phyloP scores from a whole-genome alignment of 2,329 filamentous ascomycete genomes.

The Pseudonectria foliicola region DNA sequence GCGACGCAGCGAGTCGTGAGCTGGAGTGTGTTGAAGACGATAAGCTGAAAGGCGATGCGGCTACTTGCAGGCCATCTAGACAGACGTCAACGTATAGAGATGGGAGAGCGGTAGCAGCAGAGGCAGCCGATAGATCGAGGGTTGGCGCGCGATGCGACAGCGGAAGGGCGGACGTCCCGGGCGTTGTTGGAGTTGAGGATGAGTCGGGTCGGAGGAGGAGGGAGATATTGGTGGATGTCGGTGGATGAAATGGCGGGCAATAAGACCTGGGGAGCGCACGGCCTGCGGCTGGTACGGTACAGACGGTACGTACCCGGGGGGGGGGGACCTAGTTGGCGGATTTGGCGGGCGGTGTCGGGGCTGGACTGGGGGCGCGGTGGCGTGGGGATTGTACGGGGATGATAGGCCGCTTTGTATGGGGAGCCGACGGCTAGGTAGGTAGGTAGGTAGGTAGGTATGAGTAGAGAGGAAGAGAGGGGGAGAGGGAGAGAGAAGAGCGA shows the following conservation, averaged over 20 bases:
- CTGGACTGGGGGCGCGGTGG: slow-evolving; percentile 1
- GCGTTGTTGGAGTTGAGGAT: slow-evolving; percentile 16
- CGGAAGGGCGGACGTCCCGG: slow-evolving; percentile 13
- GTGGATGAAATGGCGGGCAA: slow-evolving; percentile 23
- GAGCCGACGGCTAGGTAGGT: slow-evolving; percentile 13
- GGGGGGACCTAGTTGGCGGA: too few species aligned
- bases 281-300: neutral
- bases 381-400: neutral
- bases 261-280: slow-evolving; percentile 10
- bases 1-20: too few species aligned
- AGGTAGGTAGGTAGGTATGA: neutral
- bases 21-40: too few species aligned
- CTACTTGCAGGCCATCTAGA: slow-evolving; percentile 19
- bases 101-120: slow-evolving; percentile 1
- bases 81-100: slow-evolving; percentile 4
- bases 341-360: slow-evolving; percentile 1
- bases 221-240: slow-evolving; percentile 16
- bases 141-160: slow-evolving; percentile 4
- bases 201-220: slow-evolving; percentile 17
- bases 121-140: slow-evolving; percentile 1
- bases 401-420: too few species aligned
- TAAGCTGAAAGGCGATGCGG: neutral
- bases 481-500: slow-evolving; percentile 2
- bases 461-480: slow-evolving; percentile 1
- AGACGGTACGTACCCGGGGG: too few species aligned